Evolutionary conservation across 805 yeast genomes (phyloP).

Genomic region (Hemisphaericaspora nanyangensis): DNA sequence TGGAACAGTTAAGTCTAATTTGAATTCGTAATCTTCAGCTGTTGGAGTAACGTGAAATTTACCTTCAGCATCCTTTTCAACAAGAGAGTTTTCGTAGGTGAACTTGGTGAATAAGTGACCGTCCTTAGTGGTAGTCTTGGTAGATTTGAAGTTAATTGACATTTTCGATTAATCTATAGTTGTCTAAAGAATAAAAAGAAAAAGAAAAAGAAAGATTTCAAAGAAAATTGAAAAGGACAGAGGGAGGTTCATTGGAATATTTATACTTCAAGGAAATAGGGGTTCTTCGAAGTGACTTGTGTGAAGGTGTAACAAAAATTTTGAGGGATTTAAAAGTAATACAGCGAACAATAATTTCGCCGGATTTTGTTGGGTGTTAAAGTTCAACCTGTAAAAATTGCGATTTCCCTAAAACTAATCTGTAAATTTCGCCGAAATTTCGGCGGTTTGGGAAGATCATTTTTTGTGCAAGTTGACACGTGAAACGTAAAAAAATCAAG

Average conservation of each 20-base stretch:
- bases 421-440: constrained; percentile 20
- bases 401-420: too few relatives aligned
- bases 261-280: neutral
- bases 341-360: constrained; percentile 4
- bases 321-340: neutral
- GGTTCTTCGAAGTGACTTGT: neutral
- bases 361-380: constrained; percentile 6
- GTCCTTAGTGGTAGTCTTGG: constrained; percentile 47
- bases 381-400: too few relatives aligned
- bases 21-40: constrained; percentile 73
- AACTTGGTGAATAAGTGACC: constrained; percentile 57
- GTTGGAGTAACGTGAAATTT: constrained; percentile 66
- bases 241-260: neutral
- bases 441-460: too few relatives aligned
- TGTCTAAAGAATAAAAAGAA: constrained; percentile 1
- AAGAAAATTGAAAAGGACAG: neutral
- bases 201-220: neutral
- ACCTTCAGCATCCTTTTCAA: constrained; percentile 50
- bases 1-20: constrained; percentile 76
- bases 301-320: neutral
- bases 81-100: constrained; percentile 73
- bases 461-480: too few relatives aligned
- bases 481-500: too few relatives aligned
- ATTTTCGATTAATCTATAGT: neutral
- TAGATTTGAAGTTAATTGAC: constrained; percentile 51